These are phyloP conservation scores for Musa schizocarpa DNA, from an alignment of 176 grass and related monocot species.

Conservation along the genomic window DNA sequence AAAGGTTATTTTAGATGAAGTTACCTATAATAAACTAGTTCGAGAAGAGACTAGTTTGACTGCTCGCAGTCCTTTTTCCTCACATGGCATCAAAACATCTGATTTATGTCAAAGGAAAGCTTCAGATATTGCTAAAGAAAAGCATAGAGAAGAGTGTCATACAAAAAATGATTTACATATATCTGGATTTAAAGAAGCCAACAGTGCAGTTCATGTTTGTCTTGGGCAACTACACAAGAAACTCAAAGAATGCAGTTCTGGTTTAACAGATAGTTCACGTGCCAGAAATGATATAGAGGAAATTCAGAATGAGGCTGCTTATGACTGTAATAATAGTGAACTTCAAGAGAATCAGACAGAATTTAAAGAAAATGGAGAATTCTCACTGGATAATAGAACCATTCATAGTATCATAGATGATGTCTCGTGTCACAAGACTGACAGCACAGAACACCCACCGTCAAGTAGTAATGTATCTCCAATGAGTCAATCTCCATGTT, in stretches of 20 bases:
- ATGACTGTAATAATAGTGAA: conserved; percentile 23
- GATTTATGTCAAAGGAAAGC: not conserved
- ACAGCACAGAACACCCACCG: conserved; percentile 2
- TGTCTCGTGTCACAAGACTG: conserved; percentile 14
- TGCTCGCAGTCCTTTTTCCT: not conserved
- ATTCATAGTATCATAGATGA: conserved; percentile 4
- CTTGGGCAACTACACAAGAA: conserved; percentile 16
- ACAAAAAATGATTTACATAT: conserved; percentile 27
- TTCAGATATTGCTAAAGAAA: conserved; percentile 8
- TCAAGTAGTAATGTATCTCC: conserved; percentile 15
- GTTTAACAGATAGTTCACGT: conserved; percentile 21
- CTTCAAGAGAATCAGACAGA: conserved; percentile 20
- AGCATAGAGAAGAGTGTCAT: conserved; percentile 2
- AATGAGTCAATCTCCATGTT: conserved; percentile 6
- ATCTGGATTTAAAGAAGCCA: conserved; percentile 18
- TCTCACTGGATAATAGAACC: conserved; percentile 6
- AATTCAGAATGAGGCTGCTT: conserved; percentile 27
- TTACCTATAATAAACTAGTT: not conserved
- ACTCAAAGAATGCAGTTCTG: conserved; percentile 28
- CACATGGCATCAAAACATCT: conserved; percentile 7
- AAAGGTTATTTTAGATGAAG: not conserved
- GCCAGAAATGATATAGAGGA: conserved; percentile 24
- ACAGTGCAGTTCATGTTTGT: conserved; percentile 8
- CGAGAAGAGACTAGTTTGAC: not conserved
- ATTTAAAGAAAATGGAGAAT: conserved; percentile 11